A percentile compares a stretch with the other conserved stretches of the same genome.
Evolutionary conservation across 768 basidiomycete species (phyloP).

Genomic region (Termitomyces bulborhizus): DNA sequence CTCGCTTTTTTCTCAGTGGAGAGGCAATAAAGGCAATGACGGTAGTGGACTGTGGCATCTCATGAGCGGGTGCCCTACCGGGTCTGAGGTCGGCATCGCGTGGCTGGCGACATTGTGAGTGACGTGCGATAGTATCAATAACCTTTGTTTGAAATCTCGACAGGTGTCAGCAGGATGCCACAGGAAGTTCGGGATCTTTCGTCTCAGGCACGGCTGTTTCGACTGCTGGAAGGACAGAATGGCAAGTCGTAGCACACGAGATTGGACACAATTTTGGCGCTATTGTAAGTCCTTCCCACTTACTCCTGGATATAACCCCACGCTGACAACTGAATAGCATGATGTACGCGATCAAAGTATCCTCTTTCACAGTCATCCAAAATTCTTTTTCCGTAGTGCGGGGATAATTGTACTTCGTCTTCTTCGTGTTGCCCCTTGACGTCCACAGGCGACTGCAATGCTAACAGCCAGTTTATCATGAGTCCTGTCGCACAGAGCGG

Average conservation of each 20-base stretch:
- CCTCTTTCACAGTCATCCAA: slow-evolving; percentile 5
- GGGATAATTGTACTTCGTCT: slow-evolving; percentile 52
- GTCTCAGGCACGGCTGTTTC: slow-evolving; percentile 83
- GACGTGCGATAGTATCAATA: background rate
- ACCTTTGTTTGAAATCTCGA: slow-evolving; percentile 1
- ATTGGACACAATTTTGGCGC: slow-evolving; percentile 88
- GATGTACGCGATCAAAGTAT: slow-evolving; percentile 33
- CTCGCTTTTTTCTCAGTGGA: slow-evolving; percentile 78
- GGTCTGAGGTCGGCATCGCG: slow-evolving; percentile 81
- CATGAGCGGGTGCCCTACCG: slow-evolving; percentile 78
- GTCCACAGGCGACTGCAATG: slow-evolving; percentile 47
- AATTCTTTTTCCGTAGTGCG: slow-evolving; percentile 41
- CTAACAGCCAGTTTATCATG: slow-evolving; percentile 74
- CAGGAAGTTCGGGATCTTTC: slow-evolving; percentile 37
- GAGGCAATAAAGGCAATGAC: slow-evolving; percentile 67
- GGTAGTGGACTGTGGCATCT: slow-evolving; percentile 83
- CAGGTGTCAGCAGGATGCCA: slow-evolving; percentile 52
- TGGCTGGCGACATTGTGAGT: slow-evolving; percentile 73
- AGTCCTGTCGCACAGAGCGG: slow-evolving; percentile 61
- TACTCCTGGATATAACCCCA: background rate
- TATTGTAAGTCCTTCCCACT: slow-evolving; percentile 47
- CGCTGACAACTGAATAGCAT: slow-evolving; percentile 35
- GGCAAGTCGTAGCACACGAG: slow-evolving; percentile 81
- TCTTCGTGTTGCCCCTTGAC: slow-evolving; percentile 66
- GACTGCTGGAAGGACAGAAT: slow-evolving; percentile 69